Base-by-base conservation (phyloP, 441 rosid genomes). In the Croton laevigatus region DNA sequence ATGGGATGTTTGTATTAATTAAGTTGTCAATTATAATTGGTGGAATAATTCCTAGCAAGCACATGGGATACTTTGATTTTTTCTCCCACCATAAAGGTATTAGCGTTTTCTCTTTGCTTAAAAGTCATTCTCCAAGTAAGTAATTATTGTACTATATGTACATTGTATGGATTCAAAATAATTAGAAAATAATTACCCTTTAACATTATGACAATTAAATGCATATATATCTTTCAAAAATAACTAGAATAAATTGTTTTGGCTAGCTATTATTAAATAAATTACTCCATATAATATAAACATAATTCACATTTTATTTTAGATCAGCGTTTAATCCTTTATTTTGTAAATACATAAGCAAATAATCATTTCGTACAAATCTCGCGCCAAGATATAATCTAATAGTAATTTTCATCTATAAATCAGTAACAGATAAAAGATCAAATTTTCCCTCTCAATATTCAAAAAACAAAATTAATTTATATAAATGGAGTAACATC, bases 21-120 rank as follows among this genome's bases (percentile, higher is more conserved):
- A 27, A 40, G 8, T 6, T 40, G 10, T 40, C 6, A 4, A 5
- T 3, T 17, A 37, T 44, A 4, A 5, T 10, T 57, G 5, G 60
- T 12, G 27, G 37, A 23, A 55, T 10, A 3, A 23, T 5, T 4
- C 7, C 0, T 38, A 55, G 72, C 42, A 45, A 32, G 64, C 70
- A 64, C 75, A 57, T 72, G 75, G 69, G 45, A 2, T 7, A 55
- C 34, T 63, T 45, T 54, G 19, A 46, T 23, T 54, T 27, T n/a
- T 54, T 54, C 6, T 17, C 23, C 40, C 7, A 6, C 36, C 1
- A 27, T 54, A 1, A n/a, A n/a, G n/a, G n/a, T 57, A 65, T 36
- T 4, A 13, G 3, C 32, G 1, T n/a, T n/a, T n/a, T 36, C 62
- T 60, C 66, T 67, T 67, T 69, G 71, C 72, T 42, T 52, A 42